Base-by-base conservation (phyloP, 805 yeast species). In the Candida ascalaphidarum region DNA sequence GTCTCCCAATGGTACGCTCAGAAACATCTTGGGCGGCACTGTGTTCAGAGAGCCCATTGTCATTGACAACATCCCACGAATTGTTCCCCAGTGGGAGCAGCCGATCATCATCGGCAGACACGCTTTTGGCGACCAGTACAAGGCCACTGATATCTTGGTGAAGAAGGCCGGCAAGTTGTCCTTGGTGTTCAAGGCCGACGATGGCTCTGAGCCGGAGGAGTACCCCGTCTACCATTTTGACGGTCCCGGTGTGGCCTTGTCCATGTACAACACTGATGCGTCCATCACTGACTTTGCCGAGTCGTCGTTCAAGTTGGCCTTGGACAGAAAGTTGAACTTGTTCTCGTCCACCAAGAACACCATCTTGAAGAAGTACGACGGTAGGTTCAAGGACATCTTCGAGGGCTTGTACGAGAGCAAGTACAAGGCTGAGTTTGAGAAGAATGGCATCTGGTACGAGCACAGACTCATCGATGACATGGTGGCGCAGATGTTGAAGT, bases 401-500 rank as follows among this genome's bases (percentile, higher is more conserved):
- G 88, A 85, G 65, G 71, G 61, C 23, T 61, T 89, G 44, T 89
- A 80, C 58, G 94, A 73, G 29, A 41, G 59, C 26, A 72, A 73
- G 43, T 88, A 81, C 67, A 74, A 77, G 56, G 37, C 57, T 16
- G 60, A 74, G 48, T 88, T 88, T 58, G 95, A 85, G 54, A 65
- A 65, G 32, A 57, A 60, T 24, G 92, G 86, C n/a, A 81, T 88
- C 55, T 86, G 94, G 94, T 88, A 82, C 59, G 96, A 89, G 64
- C 97, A 89, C 65, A 77, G 97, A 47, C 68, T 89, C 44, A 89
- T 89, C 43, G 97, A 89, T 60, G 97, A 89, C 55, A 89, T 89
- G 97, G 97, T 89, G 28, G 97, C 97, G 14, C 96, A 89, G 67
- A 88, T 89, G 96, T 66, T 89, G 55, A 89, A 89, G 67, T 84